These are phyloP conservation scores for Boletus edulis DNA, from an alignment of 768 basidiomycete genomes.

Conservation along the genomic window DNA sequence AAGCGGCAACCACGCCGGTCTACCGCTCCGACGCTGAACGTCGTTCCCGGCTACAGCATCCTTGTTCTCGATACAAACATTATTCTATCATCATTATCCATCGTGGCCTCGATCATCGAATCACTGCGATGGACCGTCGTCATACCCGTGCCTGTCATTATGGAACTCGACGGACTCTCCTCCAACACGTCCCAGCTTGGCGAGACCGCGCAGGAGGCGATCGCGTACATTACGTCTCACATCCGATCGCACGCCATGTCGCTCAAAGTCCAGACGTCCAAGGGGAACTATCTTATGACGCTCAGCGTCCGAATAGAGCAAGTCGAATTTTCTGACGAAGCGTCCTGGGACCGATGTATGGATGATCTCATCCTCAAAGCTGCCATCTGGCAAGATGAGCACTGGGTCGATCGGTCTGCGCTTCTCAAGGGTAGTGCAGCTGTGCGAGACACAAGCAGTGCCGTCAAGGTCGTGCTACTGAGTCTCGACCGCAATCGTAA, in stretches of 20 bases:
- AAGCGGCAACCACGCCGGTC: slow-evolving; percentile 28
- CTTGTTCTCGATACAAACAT: slow-evolving; percentile 97
- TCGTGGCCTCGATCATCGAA: slow-evolving; percentile 76
- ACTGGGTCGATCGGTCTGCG: slow-evolving; percentile 83
- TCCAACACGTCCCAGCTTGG: slow-evolving; percentile 65
- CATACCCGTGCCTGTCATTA: slow-evolving; percentile 91
- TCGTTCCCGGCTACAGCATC: slow-evolving; percentile 83
- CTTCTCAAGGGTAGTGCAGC: slow-evolving; percentile 49
- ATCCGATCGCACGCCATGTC: slow-evolving; percentile 70
- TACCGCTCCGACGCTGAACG: slow-evolving; percentile 42
- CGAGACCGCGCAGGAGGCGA: slow-evolving; percentile 67
- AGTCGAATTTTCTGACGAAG: slow-evolving; percentile 61
- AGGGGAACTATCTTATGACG: slow-evolving; percentile 88
- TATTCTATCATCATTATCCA: slow-evolving; percentile 75
- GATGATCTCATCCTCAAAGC: slow-evolving; percentile 94
- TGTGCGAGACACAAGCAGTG: slow-evolving; percentile 39
- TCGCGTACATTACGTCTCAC: slow-evolving; percentile 72
- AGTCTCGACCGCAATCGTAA: slow-evolving; percentile 90
- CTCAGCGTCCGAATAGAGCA: slow-evolving; percentile 82
- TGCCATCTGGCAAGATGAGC: slow-evolving; percentile 90
- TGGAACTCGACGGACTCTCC: slow-evolving; percentile 93
- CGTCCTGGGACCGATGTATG: slow-evolving; percentile 70
- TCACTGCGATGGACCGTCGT: slow-evolving; percentile 83
- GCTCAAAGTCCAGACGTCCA: slow-evolving; percentile 93
- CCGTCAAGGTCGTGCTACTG: slow-evolving; percentile 83